Conservation (phyloP, 257 asterid genomes). For the Knoxia roxburghii region DNA sequence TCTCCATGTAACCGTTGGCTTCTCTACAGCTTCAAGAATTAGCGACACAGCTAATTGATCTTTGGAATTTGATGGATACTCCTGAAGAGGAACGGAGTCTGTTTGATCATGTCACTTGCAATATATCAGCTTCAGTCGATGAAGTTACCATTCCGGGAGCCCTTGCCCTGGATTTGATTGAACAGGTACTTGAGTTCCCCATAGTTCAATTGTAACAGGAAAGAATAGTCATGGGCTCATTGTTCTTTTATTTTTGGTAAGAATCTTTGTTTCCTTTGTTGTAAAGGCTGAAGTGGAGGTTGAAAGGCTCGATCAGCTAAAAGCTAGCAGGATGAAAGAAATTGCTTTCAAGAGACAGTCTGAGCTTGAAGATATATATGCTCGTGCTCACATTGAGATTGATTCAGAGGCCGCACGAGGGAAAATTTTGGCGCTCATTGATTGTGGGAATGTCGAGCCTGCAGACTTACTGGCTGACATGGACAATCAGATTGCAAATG, state of each 20-base stretch:
- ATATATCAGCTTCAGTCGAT: conserved; percentile 81
- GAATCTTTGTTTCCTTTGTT: conserved; percentile 14
- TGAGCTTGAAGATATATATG: conserved; percentile 88
- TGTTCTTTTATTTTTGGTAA: not conserved
- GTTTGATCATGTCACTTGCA: conserved; percentile 73
- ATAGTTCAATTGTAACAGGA: not conserved
- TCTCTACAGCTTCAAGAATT: conserved; percentile 84
- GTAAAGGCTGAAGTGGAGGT: conserved; percentile 91
- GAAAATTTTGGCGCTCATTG: conserved; percentile 69
- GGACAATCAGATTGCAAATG: conserved; percentile 81
- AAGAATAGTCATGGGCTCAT: no score
- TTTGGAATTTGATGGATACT: conserved; percentile 99
- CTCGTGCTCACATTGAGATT: conserved; percentile 81
- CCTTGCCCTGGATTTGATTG: conserved; percentile 78
- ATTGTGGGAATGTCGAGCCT: conserved; percentile 86
- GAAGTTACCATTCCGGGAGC: conserved; percentile 85
- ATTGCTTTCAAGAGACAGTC: conserved; percentile 88
- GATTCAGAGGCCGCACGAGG: conserved; percentile 78
- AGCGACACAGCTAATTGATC: conserved; percentile 82
- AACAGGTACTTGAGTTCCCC: conserved; percentile 49
- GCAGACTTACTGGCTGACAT: conserved; percentile 77
- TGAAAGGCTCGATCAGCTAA: conserved; percentile 90
- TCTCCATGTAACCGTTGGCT: conserved; percentile 12
- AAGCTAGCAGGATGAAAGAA: conserved; percentile 96
- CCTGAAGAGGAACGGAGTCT: conserved; percentile 63